Conservation (phyloP, 108 stramenopile species). For the Aurantiochytrium sp. region DNA sequence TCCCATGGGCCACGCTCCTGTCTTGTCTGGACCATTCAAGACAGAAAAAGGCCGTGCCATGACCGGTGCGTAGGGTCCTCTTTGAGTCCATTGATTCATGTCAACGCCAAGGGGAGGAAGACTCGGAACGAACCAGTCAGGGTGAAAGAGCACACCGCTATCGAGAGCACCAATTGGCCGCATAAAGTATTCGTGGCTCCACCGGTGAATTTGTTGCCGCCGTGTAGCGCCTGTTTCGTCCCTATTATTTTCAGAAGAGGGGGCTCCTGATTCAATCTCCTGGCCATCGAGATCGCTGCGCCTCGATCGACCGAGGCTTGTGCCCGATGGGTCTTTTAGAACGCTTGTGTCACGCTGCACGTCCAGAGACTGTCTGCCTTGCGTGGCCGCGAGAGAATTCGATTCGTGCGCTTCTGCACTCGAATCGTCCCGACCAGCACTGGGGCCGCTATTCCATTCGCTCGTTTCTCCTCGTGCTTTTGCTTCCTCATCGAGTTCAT, state of each 20-base stretch:
- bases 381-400: too few species aligned
- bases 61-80: background rate
- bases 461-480: too few species aligned
- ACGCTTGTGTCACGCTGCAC: too few species aligned
- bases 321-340: too few species aligned
- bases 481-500: too few species aligned
- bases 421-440: too few species aligned
- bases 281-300: too few species aligned
- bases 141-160: background rate
- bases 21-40: background rate
- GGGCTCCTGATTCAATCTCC: too few species aligned
- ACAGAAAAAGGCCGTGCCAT: background rate
- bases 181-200: background rate
- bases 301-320: too few species aligned
- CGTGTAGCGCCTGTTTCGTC: background rate
- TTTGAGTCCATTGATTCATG: background rate
- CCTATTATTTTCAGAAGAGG: background rate
- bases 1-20: background rate
- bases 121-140: constrained; percentile 1
- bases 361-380: too few species aligned
- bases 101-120: background rate
- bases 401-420: too few species aligned
- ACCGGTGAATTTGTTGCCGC: background rate
- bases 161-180: background rate
- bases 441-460: too few species aligned